These are phyloP conservation scores for Sophora flavescens DNA, from an alignment of 306 rosid species.

Conservation along the genomic window DNA sequence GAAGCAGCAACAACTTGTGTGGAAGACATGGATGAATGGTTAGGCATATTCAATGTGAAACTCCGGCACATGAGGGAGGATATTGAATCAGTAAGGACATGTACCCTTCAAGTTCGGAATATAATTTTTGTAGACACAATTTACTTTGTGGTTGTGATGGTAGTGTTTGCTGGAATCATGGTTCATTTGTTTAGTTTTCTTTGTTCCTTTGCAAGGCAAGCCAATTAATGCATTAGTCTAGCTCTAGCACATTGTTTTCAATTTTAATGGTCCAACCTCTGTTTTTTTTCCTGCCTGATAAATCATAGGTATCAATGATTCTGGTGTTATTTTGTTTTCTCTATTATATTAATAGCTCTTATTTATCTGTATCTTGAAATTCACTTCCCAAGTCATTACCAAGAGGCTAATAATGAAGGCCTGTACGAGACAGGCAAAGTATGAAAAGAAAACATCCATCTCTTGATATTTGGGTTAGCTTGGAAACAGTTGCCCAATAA, in stretches of 20 bases:
- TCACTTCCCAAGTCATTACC: slow-evolving; percentile 15
- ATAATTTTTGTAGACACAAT: slow-evolving; percentile 41
- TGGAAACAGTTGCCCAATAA: slow-evolving; percentile 10
- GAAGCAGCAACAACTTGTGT: slow-evolving; percentile 85
- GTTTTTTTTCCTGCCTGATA: slow-evolving; percentile 14
- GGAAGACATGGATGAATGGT: slow-evolving; percentile 99
- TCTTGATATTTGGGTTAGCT: slow-evolving; percentile 25
- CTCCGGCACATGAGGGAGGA: slow-evolving; percentile 99
- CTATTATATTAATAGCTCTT: slow-evolving; percentile 20
- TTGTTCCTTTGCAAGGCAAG: slow-evolving; percentile 1
- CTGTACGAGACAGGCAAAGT: neutral
- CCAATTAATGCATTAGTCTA: slow-evolving; percentile 23
- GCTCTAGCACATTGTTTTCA: neutral
- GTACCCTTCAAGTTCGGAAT: slow-evolving; percentile 26
- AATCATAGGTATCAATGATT: no score
- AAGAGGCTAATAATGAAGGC: neutral
- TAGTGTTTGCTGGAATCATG: slow-evolving; percentile 18
- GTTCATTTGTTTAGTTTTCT: slow-evolving; percentile 16
- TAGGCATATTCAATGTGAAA: slow-evolving; percentile 88
- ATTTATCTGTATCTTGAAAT: slow-evolving; percentile 7
- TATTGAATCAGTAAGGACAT: slow-evolving; percentile 83
- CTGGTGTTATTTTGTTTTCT: neutral
- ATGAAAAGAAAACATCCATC: slow-evolving; percentile 23
- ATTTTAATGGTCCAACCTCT: slow-evolving; percentile 14
- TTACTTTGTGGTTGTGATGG: slow-evolving; percentile 38